phyloP scores from a whole-genome alignment of 495 filamentous ascomycete species.

The Podospora anserina region DNA sequence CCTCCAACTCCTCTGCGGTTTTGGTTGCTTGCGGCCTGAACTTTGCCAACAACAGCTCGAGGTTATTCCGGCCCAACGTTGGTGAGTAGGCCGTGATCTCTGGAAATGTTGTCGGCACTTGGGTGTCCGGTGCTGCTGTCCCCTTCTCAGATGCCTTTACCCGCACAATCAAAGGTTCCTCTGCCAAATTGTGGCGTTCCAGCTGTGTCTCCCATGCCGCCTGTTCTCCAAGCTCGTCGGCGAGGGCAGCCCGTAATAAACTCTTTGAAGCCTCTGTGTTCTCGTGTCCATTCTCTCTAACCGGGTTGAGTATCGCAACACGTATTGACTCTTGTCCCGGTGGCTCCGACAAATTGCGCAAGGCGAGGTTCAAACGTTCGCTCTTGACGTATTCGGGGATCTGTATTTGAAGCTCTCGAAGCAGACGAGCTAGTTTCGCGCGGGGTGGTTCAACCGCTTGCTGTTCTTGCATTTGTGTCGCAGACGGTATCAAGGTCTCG shows the following conservation, averaged over 20 bases:
- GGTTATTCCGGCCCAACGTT: conserved; percentile 60
- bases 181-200: conserved; percentile 41
- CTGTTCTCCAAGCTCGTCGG: conserved; percentile 67
- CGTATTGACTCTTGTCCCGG: conserved; percentile 61
- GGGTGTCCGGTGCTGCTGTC: conserved; percentile 19
- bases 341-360: conserved; percentile 68
- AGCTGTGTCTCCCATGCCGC: conserved; percentile 70
- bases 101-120: conserved; percentile 33
- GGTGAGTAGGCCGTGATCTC: conserved; percentile 62
- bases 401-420: conserved; percentile 59
- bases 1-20: conserved; percentile 33
- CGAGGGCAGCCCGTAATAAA: conserved; percentile 67
- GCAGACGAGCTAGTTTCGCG: conserved; percentile 56
- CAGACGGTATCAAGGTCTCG: conserved; percentile 3
- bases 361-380: conserved; percentile 73
- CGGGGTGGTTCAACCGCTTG: conserved; percentile 28
- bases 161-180: conserved; percentile 47
- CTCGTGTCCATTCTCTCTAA: conserved; percentile 22
- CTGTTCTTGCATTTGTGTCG: background rate
- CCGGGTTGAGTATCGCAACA: conserved; percentile 54
- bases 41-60: conserved; percentile 74
- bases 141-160: conserved; percentile 27
- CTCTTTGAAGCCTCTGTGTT: conserved; percentile 25
- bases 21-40: conserved; percentile 25
- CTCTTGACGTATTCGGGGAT: conserved; percentile 66